Evolutionary conservation across 768 basidiomycete genomes (phyloP), one percentile per base, ranked within the genome.

Genomic region (Calocybe gangraenosa): DNA sequence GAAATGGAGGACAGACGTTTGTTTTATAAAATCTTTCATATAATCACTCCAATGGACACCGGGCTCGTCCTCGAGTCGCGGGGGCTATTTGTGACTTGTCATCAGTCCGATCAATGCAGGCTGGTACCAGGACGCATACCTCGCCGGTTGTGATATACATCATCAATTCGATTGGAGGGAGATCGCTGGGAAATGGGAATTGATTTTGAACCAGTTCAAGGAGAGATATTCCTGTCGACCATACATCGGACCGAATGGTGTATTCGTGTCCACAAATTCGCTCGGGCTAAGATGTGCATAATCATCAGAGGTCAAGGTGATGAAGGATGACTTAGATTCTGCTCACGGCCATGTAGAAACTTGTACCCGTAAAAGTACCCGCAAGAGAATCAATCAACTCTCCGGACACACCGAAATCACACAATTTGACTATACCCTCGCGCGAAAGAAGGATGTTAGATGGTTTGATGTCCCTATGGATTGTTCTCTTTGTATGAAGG

Each of bases 331-430:
- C 17, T 25, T n/a, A 18, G 17, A 21, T 31, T 28, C 21, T 5
- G 81, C 94, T 65, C 58, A 97, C 95, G 53, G 96, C 94, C 95
- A 98, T 98, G 67, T 98, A 99, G 54, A 90, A 87, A 61, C 92
- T 92, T 35, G 95, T 98, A 6, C 96, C 96, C 1, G 95, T 98
- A 60, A 97, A 98, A 0, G 96, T 98, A 43, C 89, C 90, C 13
- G 96, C 96, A 51, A 88, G 65, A 40, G 88, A 92, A 58, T 87
- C 82, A 56, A 97, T 83, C 18, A 99, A 76, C 65, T 96, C 91
- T 33, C 95, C 96, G 20, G 95, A 97, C 15, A 98, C 96, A 23
- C 96, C 96, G 60, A 99, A 99, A 66, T 99, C 96, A 62, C 79
- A 84, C 3, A 99, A 75, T 64, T 93, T 96, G 60, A 98, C 84